Percentiles rank a stretch among this genome's conserved stretches.
Evolutionary conservation across 352 stramenopile genomes (phyloP).

Genomic region (Globisporangium alternatum): DNA sequence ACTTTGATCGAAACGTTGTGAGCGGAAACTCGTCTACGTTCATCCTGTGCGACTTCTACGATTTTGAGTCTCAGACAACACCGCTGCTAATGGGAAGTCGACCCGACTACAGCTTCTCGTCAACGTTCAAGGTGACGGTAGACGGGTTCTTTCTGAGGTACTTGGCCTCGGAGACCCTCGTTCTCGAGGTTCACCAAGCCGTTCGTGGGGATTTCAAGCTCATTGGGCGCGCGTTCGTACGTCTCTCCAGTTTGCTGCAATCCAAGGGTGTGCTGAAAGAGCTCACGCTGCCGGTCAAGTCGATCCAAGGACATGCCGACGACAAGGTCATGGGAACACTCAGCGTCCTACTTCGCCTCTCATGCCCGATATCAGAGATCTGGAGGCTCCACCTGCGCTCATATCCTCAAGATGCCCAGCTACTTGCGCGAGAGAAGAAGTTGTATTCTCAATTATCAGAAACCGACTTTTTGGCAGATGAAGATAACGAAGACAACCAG

Average conservation of each 20-base stretch:
- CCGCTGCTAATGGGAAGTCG: constrained; percentile 75
- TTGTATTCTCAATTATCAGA: constrained; percentile 10
- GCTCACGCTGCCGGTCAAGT: constrained; percentile 40
- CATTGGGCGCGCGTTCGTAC: constrained; percentile 62
- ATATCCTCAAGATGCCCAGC: constrained; percentile 78
- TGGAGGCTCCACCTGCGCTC: constrained; percentile 89
- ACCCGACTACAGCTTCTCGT: constrained; percentile 90
- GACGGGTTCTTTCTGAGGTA: constrained; percentile 93
- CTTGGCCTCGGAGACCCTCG: constrained; percentile 82
- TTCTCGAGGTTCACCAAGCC: constrained; percentile 88
- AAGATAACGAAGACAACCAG: constrained; percentile 20
- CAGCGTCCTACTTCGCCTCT: constrained; percentile 84
- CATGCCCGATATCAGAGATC: constrained; percentile 88
- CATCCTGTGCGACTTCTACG: constrained; percentile 92
- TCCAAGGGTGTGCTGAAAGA: constrained; percentile 79
- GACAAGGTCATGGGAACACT: constrained; percentile 58
- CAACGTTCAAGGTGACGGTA: constrained; percentile 90
- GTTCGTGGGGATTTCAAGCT: constrained; percentile 88
- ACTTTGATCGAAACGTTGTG: constrained; percentile 70
- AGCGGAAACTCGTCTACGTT: constrained; percentile 84
- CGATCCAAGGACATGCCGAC: constrained; percentile 23
- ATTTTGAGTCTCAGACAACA: constrained; percentile 93
- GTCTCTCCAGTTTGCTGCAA: constrained; percentile 69
- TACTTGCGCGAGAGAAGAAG: constrained; percentile 34
- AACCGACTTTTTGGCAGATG: constrained; percentile 19